These are phyloP conservation scores for Epichloe brachyelytri DNA, from an alignment of 2,329 filamentous ascomycete species.

Conservation along the genomic window DNA sequence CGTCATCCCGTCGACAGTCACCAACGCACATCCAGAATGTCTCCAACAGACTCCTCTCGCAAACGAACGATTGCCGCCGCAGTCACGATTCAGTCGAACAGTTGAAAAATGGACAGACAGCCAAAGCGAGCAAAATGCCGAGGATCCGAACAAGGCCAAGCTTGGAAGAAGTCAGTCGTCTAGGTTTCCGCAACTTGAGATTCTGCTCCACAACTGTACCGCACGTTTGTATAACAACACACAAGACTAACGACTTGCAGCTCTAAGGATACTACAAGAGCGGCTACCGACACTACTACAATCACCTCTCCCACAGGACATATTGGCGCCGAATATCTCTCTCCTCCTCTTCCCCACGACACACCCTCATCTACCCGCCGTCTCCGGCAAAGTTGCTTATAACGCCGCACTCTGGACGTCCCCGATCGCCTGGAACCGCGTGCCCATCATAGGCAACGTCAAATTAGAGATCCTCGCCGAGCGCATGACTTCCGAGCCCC, in stretches of 20 bases:
- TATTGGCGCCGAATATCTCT: constrained; percentile 63
- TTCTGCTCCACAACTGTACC: too few relatives aligned
- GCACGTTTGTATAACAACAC: background rate
- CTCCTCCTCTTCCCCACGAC: constrained; percentile 62
- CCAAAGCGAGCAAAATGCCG: constrained; percentile 22
- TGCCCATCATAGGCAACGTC: constrained; percentile 85
- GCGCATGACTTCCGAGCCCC: constrained; percentile 58
- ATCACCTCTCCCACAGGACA: constrained; percentile 55
- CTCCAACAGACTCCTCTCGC: constrained; percentile 4
- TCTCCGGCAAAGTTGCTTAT: constrained; percentile 82
- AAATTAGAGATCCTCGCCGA: constrained; percentile 78
- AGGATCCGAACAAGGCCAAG: constrained; percentile 46
- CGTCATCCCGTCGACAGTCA: background rate
- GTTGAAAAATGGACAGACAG: constrained; percentile 15
- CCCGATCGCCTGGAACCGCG: constrained; percentile 86
- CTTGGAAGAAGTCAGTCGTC: constrained; percentile 44
- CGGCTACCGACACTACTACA: constrained; percentile 55
- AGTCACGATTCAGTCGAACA: constrained; percentile 21
- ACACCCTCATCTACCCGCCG: constrained; percentile 80
- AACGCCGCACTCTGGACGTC: constrained; percentile 91
- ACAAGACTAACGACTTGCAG: constrained; percentile 21
- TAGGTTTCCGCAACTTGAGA: background rate
- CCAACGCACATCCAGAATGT: background rate
- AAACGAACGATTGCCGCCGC: background rate
- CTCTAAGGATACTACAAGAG: constrained; percentile 51